Evolutionary conservation across 768 basidiomycete genomes (phyloP).

Genomic region (Macrolepiota albuminosa): DNA sequence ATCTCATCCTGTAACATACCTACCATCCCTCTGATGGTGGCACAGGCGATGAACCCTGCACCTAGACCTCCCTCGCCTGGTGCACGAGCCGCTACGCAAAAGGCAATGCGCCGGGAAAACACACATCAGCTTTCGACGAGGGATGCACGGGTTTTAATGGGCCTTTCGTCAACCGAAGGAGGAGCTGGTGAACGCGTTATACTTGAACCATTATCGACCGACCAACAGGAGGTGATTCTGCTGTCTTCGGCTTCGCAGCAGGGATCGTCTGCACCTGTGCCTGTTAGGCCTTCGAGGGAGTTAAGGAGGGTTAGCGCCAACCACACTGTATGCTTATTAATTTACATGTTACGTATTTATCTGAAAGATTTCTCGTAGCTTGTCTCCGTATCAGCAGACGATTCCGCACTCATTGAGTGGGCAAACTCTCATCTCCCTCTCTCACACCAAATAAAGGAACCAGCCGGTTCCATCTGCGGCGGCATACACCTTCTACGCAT

Average conservation of each 20-base stretch:
- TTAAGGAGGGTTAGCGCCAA: constrained; percentile 37
- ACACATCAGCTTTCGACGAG: constrained; percentile 76
- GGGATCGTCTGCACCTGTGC: constrained; percentile 24
- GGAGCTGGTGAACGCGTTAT: constrained; percentile 43
- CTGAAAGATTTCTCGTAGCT: constrained; percentile 4
- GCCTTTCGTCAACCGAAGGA: constrained; percentile 35
- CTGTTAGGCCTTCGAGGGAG: constrained; percentile 69
- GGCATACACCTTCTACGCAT: constrained; percentile 83
- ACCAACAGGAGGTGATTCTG: constrained; percentile 5
- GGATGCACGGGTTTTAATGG: constrained; percentile 76
- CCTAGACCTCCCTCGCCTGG: constrained; percentile 92
- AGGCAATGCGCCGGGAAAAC: constrained; percentile 80
- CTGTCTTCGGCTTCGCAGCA: constrained; percentile 10
- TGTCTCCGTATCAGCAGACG: constrained; percentile 18
- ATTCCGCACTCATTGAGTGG: constrained; percentile 74
- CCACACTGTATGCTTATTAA: constrained; percentile 21
- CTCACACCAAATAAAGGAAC: constrained; percentile 50
- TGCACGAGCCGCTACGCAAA: constrained; percentile 83
- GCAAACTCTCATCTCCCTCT: constrained; percentile 80
- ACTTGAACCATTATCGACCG: constrained; percentile 50
- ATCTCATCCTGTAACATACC: constrained; percentile 96
- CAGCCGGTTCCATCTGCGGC: constrained; percentile 40
- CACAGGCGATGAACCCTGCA: constrained; percentile 94
- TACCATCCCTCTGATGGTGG: constrained; percentile 90
- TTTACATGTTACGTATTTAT: constrained; percentile 4